Evolutionary conservation across 129 eudicot species (phyloP).

Genomic region (Artemisia tridentata): DNA sequence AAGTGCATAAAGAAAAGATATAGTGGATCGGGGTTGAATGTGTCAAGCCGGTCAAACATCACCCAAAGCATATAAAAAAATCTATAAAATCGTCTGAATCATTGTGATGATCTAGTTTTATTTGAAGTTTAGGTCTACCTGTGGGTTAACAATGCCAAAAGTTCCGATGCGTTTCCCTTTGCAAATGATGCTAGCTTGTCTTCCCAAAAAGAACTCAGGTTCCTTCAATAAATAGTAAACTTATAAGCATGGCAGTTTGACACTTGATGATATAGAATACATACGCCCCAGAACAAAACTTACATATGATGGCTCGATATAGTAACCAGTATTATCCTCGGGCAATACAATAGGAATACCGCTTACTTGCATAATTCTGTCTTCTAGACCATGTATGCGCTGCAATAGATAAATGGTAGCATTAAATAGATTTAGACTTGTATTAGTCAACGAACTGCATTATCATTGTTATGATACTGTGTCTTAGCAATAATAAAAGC

Average conservation of each 20-base stretch:
- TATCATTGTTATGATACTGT: too few species aligned
- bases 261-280: neutral
- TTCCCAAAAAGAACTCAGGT: conserved; percentile 77
- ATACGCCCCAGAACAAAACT: neutral
- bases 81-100: too few species aligned
- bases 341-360: conserved; percentile 60
- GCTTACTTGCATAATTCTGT: conserved; percentile 81
- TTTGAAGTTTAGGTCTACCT: too few species aligned
- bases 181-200: conserved; percentile 87
- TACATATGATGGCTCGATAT: conserved; percentile 68
- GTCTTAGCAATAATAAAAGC: too few species aligned
- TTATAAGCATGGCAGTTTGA: neutral
- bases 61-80: too few species aligned
- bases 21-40: too few species aligned
- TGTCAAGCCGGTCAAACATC: too few species aligned
- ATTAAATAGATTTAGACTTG: too few species aligned
- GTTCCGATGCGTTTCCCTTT: conserved; percentile 77
- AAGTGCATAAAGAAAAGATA: too few species aligned
- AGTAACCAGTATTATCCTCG: conserved; percentile 76
- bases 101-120: too few species aligned
- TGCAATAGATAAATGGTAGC: conserved; percentile 26
- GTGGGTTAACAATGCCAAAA: conserved; percentile 92
- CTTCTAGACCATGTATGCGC: conserved; percentile 87
- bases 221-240: conserved; percentile 41
- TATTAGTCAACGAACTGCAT: too few species aligned